Evolutionary conservation across 345 rosid genomes (phyloP), one percentile per base, ranked within the genome.

Genomic region (Dipteronia sinensis): DNA sequence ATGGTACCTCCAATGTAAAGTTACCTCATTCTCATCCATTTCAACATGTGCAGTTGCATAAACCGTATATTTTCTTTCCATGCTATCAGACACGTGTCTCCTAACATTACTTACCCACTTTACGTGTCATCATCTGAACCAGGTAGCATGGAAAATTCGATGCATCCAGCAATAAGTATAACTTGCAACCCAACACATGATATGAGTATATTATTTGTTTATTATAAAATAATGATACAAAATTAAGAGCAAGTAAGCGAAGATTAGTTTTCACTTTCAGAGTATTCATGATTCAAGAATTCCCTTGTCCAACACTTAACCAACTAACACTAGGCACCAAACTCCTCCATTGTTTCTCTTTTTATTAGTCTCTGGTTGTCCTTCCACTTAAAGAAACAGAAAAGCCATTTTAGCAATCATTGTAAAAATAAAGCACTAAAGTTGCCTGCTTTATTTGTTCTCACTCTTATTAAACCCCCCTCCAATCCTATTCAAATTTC

Each of bases 331-430:
- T 47, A 67, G 7, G 56, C 78, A 85, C 82, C 88, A 67, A 83
- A 81, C 84, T 34, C 72, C 34, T 49, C 38, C n/a, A 34, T 34
- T 34, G 38, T 31, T 71, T 72, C 61, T 42, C 46, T 9, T 42
- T 7, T 7, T 9, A 9, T 47, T 63, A 20, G 65, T 65, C 64
- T 76, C 68, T 71, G 25, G 58, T 65, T 59, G 64, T 73, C 65
- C 88, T 87, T 87, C 86, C 80, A 80, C 87, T 85, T 88, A 29
- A 88, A 85, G 90, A 69, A 88, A 88, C 87, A 85, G 87, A 84
- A 87, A 59, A 79, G 70, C 84, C 67, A 80, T 77, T 65, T 53
- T 47, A 27, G 78, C 85, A 81, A 85, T 77, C 84, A 87, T 84
- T 51, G 71, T 73, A 72, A 82, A 76, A 67, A 6, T 62, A 73